Base-by-base conservation (phyloP, 2,329 filamentous ascomycete species). In the Xylariaceae sp. region DNA sequence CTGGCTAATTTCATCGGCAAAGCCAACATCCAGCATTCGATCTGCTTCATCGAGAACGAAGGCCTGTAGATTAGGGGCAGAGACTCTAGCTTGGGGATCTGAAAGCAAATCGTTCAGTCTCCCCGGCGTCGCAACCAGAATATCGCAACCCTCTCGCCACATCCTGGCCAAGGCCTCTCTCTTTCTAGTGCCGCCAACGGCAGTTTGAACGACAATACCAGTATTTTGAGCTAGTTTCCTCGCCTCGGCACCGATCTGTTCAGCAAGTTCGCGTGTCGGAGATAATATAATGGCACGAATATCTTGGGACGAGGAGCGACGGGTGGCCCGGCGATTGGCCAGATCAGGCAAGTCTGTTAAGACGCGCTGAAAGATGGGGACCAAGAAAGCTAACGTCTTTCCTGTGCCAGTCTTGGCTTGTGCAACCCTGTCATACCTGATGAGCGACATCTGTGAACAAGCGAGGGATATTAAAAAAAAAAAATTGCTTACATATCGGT, bases 351-450 rank as follows among this genome's bases (percentile, higher is more conserved):
- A 83, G 55, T 79, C 74, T 16, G 74, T 71, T 56, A 96, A 77
- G 67, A 96, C 89, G 55, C 86, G 86, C 70, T 97, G 91, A 46
- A 97, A 76, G 6, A 92, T 78, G 44, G 94, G 94, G 6, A 97
- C 75, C 20, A 99, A 80, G 78, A 97, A 99, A 29, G 91, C 94
- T 52, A 97, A 77, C 0, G 94, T 99, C 77, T 99, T 99, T 70
- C 94, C 94, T 3, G 94, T 97, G 70, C 94, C 94, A 7, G 94
- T 99, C 75, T 91, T 96, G 55, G 94, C 94, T 77, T 97, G 94
- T 40, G 93, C 94, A 62, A 97, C 81, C 64, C 88, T 91, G 66
- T 32, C 23, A 47, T 36, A 23, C 41, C 18, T 13, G 32, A 27
- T 61, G 57, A 63, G 53, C 20, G 49, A 43, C 44, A 57, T 37